Conservation (phyloP, 805 yeast species). For the Candida andamanensis region DNA sequence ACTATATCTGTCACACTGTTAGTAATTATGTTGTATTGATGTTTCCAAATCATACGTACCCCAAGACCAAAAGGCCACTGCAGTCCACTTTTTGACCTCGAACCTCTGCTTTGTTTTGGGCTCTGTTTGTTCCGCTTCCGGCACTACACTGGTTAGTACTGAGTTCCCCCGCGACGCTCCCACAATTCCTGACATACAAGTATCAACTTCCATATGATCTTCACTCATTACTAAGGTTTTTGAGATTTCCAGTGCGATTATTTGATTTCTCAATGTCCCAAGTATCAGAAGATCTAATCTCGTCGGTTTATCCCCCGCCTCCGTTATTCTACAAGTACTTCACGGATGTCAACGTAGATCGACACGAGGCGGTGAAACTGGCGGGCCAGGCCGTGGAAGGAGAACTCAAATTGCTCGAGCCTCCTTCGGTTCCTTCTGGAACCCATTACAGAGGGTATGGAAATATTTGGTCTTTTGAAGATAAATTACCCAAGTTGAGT, state of each 20-base stretch:
- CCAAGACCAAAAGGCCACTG: conserved; percentile 99
- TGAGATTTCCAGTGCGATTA: neutral
- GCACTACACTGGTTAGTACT: conserved; percentile 17
- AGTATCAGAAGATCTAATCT: conserved; percentile 24
- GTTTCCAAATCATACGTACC: conserved; percentile 38
- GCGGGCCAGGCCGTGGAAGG: conserved; percentile 23
- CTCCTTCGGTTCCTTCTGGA: conserved; percentile 60
- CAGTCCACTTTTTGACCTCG: conserved; percentile 97
- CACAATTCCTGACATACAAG: conserved; percentile 9
- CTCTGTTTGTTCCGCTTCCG: conserved; percentile 16
- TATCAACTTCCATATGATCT: conserved; percentile 32
- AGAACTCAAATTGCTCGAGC: conserved; percentile 53
- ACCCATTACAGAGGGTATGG: conserved; percentile 83
- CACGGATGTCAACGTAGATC: conserved; percentile 58
- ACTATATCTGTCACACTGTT: conserved; percentile 51
- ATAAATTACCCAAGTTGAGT: conserved; percentile 67
- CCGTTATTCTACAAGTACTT: conserved; percentile 77
- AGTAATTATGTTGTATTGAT: conserved; percentile 9
- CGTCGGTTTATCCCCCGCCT: conserved; percentile 91
- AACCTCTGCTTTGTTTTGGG: conserved; percentile 48
- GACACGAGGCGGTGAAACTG: conserved; percentile 28
- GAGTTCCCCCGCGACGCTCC: neutral
- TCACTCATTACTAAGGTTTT: conserved; percentile 12
- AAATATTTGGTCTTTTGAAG: conserved; percentile 78
- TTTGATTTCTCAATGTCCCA: neutral